A percentile compares a stretch with the other conserved stretches of the same genome.
phyloP scores from a whole-genome alignment of 805 yeast species.

The Lachancea meyersii region DNA sequence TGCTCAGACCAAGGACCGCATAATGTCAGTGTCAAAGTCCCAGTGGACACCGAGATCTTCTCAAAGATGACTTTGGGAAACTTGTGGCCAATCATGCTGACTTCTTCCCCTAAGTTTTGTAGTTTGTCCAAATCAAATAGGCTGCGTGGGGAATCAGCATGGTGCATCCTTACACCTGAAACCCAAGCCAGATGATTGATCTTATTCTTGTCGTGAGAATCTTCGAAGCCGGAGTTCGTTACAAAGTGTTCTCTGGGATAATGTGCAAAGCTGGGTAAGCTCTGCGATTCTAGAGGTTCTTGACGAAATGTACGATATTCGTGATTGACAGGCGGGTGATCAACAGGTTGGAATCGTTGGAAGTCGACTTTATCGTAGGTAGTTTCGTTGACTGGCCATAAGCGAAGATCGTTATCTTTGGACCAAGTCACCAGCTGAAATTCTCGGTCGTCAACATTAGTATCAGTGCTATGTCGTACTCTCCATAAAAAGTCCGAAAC shows the following conservation, averaged over 20 bases:
- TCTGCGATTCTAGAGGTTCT: conserved; percentile 38
- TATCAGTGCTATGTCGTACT: conserved; percentile 44
- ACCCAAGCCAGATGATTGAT: conserved; percentile 82
- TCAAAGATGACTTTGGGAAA: conserved; percentile 86
- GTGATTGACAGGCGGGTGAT: conserved; percentile 38
- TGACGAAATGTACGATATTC: conserved; percentile 44
- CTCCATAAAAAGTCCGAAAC: conserved; percentile 90
- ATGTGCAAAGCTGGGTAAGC: conserved; percentile 25
- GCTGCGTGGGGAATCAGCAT: conserved; percentile 33
- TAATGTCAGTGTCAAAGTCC: conserved; percentile 67
- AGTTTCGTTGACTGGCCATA: conserved; percentile 64
- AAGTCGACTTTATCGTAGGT: conserved; percentile 44
- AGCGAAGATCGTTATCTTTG: conserved; percentile 72
- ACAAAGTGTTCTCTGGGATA: conserved; percentile 37
- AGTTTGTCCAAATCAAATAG: conserved; percentile 35
- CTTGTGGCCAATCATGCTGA: conserved; percentile 78
- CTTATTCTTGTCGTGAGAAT: conserved; percentile 31
- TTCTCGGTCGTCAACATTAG: conserved; percentile 60
- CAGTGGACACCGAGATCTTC: conserved; percentile 80
- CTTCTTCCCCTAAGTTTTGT: conserved; percentile 84
- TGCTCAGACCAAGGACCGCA: conserved; percentile 66
- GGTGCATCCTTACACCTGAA: conserved; percentile 72
- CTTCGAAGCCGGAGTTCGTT: conserved; percentile 33
- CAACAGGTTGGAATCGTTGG: conserved; percentile 34
- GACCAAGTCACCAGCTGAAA: conserved; percentile 94